A percentile compares a stretch with the other conserved stretches of the same genome.
phyloP scores from a whole-genome alignment of 495 filamentous ascomycete species.

The Tuber aestivum region DNA sequence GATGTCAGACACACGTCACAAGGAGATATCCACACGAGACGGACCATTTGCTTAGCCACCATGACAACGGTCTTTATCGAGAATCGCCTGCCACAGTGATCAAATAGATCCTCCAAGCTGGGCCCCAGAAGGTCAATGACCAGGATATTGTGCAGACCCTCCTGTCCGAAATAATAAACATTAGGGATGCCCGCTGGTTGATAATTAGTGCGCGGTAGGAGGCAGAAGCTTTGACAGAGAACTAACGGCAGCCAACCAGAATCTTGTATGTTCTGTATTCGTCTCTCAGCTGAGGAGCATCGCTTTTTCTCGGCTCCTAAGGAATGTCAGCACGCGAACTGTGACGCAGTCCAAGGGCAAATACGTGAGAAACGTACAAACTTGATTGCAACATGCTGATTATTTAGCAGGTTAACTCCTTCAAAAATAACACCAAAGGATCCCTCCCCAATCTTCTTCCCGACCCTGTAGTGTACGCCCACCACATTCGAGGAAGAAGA shows the following conservation, averaged over 20 bases:
- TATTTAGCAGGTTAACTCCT: conserved; percentile 96
- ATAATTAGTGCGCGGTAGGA: conserved; percentile 27
- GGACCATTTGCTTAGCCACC: conserved; percentile 99
- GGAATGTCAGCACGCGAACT: conserved; percentile 16
- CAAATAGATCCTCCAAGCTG: conserved; percentile 94
- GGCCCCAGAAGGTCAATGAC: conserved; percentile 97
- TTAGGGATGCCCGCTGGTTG: conserved; percentile 90
- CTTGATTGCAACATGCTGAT: conserved; percentile 99
- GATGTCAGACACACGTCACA: conserved; percentile 17
- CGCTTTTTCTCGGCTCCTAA: conserved; percentile 96
- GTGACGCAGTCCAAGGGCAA: conserved; percentile 7
- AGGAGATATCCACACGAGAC: conserved; percentile 38
- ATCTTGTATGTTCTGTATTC: conserved; percentile 99
- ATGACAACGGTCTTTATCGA: conserved; percentile 96
- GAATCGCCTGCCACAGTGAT: conserved; percentile 94
- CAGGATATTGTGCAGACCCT: conserved; percentile 97
- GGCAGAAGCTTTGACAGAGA: conserved; percentile 20
- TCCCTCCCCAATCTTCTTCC: conserved; percentile 99
- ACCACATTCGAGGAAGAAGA: conserved; percentile 97
- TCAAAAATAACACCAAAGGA: conserved; percentile 99
- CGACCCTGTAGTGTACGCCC: conserved; percentile 96
- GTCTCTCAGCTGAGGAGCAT: conserved; percentile 95
- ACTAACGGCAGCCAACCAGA: conserved; percentile 96
- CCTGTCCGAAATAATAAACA: conserved; percentile 99
- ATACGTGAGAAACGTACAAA: conserved; percentile 62